phyloP scores from a whole-genome alignment of 768 basidiomycete genomes.

The Coprinopsis sp. region DNA sequence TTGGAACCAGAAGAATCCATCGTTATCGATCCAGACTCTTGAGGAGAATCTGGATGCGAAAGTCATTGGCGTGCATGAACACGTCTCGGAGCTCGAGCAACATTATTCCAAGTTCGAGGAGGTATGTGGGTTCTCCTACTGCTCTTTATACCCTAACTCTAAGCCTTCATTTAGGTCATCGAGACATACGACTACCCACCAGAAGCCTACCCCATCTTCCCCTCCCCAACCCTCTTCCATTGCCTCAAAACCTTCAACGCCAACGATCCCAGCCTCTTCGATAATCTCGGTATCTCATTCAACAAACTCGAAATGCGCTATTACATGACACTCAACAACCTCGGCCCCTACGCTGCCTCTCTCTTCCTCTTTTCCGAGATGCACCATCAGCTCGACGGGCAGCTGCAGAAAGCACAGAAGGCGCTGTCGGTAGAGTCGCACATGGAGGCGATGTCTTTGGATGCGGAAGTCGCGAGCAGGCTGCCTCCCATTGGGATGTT shows the following conservation, averaged over 20 bases:
- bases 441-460: constrained; percentile 15
- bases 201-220: constrained; percentile 45
- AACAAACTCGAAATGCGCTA: constrained; percentile 60
- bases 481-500: constrained; percentile 33
- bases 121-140: constrained; percentile 34
- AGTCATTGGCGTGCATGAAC: constrained; percentile 68
- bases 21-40: constrained; percentile 54
- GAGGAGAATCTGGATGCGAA: constrained; percentile 72
- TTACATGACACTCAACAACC: constrained; percentile 50
- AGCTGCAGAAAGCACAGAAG: constrained; percentile 24
- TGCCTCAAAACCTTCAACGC: constrained; percentile 32
- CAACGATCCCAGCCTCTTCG: constrained; percentile 35
- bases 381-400: constrained; percentile 41
- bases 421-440: neutral
- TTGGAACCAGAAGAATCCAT: constrained; percentile 71
- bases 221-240: constrained; percentile 39
- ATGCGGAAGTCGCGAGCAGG: constrained; percentile 12
- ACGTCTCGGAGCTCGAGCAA: constrained; percentile 58
- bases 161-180: constrained; percentile 41
- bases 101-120: constrained; percentile 66
- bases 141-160: neutral
- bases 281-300: constrained; percentile 52
- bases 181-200: constrained; percentile 53
- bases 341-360: constrained; percentile 76
- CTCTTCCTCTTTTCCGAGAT: constrained; percentile 63